Evolutionary conservation across 345 rosid species (phyloP).

Genomic region (Toxicodendron radicans): DNA sequence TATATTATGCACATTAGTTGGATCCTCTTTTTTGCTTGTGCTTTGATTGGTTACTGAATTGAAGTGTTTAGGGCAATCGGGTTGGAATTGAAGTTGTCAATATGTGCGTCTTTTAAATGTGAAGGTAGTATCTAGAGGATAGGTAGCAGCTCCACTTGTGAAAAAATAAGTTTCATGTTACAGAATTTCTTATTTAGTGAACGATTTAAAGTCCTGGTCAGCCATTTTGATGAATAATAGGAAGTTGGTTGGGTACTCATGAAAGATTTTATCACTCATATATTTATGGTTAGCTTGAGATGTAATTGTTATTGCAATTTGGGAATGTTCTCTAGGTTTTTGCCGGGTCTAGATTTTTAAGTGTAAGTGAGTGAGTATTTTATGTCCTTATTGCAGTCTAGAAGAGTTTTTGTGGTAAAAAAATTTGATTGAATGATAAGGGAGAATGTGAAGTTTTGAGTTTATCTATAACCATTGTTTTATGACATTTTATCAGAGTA

Average conservation of each 20-base stretch:
- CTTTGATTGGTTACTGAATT: not conserved
- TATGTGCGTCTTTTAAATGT: not conserved
- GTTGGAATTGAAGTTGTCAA: not conserved
- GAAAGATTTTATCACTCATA: not conserved
- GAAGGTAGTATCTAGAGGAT: not conserved
- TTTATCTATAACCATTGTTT: not conserved
- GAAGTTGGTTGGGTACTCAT: not conserved
- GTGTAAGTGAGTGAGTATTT: not conserved
- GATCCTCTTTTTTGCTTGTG: not conserved
- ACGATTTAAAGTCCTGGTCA: not conserved
- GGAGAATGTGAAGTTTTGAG: not conserved
- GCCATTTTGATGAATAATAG: not conserved
- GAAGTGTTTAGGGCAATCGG: not conserved
- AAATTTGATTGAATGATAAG: not conserved
- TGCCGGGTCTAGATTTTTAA: not conserved
- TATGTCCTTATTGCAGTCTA: not conserved
- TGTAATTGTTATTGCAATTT: not conserved
- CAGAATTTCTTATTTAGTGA: not conserved
- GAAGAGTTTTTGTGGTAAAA: not conserved
- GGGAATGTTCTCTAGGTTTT: not conserved
- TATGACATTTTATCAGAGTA: not conserved
- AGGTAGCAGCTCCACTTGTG: not conserved
- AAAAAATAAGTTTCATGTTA: not conserved
- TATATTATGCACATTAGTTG: not conserved
- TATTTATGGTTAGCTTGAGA: not conserved